Evolutionary conservation across 768 basidiomycete species (phyloP).

Genomic region (Kwoniella sp.): DNA sequence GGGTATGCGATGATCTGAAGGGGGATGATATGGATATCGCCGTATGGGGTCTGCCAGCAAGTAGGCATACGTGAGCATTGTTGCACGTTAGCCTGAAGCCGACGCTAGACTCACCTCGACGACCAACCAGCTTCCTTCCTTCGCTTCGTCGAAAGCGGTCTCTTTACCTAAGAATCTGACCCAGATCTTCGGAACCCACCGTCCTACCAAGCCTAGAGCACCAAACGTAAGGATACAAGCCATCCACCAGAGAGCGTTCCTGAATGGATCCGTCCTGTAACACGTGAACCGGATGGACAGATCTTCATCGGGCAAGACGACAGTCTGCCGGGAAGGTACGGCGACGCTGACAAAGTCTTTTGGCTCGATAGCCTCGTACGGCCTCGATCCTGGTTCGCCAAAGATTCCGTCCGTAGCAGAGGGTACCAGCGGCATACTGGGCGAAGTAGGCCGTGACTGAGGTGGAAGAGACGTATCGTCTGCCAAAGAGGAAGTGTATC

Average conservation of each 20-base stretch:
- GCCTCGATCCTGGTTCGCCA: constrained; percentile 41
- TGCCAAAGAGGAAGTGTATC: constrained; percentile 52
- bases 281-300: constrained; percentile 82
- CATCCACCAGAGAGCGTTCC: constrained; percentile 69
- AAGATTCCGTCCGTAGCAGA: constrained; percentile 49
- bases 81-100: too few relatives aligned
- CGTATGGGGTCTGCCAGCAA: constrained; percentile 82
- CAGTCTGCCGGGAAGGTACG: constrained; percentile 66
- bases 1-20: constrained; percentile 71
- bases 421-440: constrained; percentile 51
- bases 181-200: constrained; percentile 94
- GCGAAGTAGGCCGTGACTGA: constrained; percentile 55
- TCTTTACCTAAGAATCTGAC: constrained; percentile 81
- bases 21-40: constrained; percentile 76
- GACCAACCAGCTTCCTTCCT: constrained; percentile 68
- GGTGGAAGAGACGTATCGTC: constrained; percentile 56
- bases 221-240: constrained; percentile 73
- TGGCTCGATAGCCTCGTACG: constrained; percentile 30
- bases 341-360: constrained; percentile 45
- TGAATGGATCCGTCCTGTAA: constrained; percentile 70
- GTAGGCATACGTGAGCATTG: neutral
- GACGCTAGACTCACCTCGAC: constrained; percentile 89
- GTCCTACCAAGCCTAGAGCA: constrained; percentile 74
- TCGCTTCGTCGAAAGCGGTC: constrained; percentile 73
- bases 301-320: constrained; percentile 88